A percentile compares a stretch with the other conserved stretches of the same genome.
Conservation (phyloP, 2,329 filamentous ascomycete genomes). For the Cladosporium cucumerinum region DNA sequence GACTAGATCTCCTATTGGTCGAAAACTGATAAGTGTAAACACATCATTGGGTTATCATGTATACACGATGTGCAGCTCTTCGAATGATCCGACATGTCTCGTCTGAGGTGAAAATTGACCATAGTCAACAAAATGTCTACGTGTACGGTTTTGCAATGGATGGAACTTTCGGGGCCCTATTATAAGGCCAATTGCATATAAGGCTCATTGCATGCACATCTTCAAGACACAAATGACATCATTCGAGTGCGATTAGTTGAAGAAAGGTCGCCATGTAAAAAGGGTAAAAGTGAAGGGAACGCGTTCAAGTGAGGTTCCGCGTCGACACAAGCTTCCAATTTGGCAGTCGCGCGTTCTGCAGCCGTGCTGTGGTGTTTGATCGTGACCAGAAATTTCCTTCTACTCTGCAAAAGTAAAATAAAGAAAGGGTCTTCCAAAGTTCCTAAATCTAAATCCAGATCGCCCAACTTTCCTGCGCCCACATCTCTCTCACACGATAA, state of each 20-base stretch:
- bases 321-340: not conserved
- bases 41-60: too few species aligned
- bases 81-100: too few species aligned
- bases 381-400: constrained; percentile 4
- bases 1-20: not conserved
- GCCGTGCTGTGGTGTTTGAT: not conserved
- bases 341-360: not conserved
- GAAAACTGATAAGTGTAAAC: too few species aligned
- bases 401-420: not conserved
- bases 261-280: not conserved
- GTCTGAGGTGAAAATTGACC: too few species aligned
- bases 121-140: too few species aligned
- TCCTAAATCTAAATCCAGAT: not conserved
- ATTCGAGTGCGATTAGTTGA: not conserved
- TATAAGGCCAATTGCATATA: too few species aligned
- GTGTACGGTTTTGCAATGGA: too few species aligned
- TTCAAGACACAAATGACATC: too few species aligned
- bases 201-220: too few species aligned
- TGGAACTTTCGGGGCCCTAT: too few species aligned
- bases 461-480: not conserved
- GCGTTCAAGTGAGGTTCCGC: not conserved
- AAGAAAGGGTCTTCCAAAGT: constrained; percentile 3
- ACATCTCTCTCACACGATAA: not conserved
- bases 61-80: too few species aligned
- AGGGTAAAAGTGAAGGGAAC: not conserved